phyloP scores from a whole-genome alignment of 495 filamentous ascomycete species.

The Rostrohypoxylon terebratum region DNA sequence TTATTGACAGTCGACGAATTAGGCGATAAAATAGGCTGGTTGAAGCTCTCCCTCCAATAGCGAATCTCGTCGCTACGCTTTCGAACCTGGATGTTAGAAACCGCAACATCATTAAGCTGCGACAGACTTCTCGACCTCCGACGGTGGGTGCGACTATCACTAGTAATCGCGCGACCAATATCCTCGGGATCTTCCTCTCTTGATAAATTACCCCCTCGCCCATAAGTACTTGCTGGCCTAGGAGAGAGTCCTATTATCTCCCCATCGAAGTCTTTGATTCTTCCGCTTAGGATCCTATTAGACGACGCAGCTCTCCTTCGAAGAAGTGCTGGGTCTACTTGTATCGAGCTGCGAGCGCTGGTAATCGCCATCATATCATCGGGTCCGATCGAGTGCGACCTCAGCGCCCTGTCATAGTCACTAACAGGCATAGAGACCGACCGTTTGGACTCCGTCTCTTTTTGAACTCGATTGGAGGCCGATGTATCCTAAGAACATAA shows the following conservation, averaged over 20 bases:
- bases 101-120: slow-evolving; percentile 58
- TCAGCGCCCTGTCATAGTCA: slow-evolving; percentile 63
- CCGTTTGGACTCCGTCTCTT: slow-evolving; percentile 56
- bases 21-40: slow-evolving; percentile 59
- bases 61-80: slow-evolving; percentile 69
- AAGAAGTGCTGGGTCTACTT: slow-evolving; percentile 52
- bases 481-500: slow-evolving; percentile 55
- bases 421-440: slow-evolving; percentile 65
- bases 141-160: slow-evolving; percentile 55
- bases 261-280: slow-evolving; percentile 45
- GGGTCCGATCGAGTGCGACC: slow-evolving; percentile 66
- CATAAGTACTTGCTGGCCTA: slow-evolving; percentile 65
- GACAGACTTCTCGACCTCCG: slow-evolving; percentile 66
- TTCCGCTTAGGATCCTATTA: slow-evolving; percentile 50
- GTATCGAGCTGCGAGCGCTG: slow-evolving; percentile 60
- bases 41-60: slow-evolving; percentile 67
- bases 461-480: slow-evolving; percentile 49
- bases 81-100: slow-evolving; percentile 46
- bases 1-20: slow-evolving; percentile 60
- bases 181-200: slow-evolving; percentile 56
- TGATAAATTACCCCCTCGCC: slow-evolving; percentile 53
- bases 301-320: slow-evolving; percentile 52
- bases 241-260: slow-evolving; percentile 64
- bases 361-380: slow-evolving; percentile 60
- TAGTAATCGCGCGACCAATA: slow-evolving; percentile 67